Base-by-base conservation (phyloP, 139 green algal genomes). In the Chlamydomonas eustigma region DNA sequence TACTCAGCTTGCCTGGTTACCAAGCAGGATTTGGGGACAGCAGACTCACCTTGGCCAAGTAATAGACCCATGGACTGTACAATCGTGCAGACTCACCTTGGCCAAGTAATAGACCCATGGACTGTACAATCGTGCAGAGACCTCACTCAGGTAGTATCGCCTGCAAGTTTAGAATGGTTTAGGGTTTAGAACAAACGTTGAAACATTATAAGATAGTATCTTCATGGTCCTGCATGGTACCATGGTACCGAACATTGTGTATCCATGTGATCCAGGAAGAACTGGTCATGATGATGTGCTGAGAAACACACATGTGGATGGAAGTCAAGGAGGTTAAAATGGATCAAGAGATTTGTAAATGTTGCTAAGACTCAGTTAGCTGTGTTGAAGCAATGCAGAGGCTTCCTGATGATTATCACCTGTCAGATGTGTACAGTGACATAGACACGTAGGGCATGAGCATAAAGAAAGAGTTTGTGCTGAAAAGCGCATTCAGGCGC, bases 381-480 rank as follows among this genome's bases (percentile, higher is more conserved):
- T n/a, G n/a, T n/a, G n/a, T n/a, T n/a, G n/a, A n/a, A n/a, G n/a
- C n/a, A n/a, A n/a, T n/a, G n/a, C 22, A 24, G 22, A 63, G 50
- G 50, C 50, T 30, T 18, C 25, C 58, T 37, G 25, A 70, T 35
- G 34, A 28, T 8, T 35, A 24, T 28, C 58, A 35, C 58, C 58
- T 84, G 83, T 91, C 84, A 0, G 80, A 74, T 31, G 81, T 87
- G 77, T 87, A 89, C 66, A 90, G 79, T 18, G 74, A 84, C 81
- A 91, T 90, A 71, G 84, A 91, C 6, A 89, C 80, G 74, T 88
- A 91, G 31, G 87, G 87, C 79, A 92, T 80, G 39, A 91, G 86
- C 84, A 91, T 70, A 39, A 88, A 82, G 51, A 91, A 84, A 31
- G 84, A 70, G 3, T 81, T 78, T 75, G 85, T 77, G 33, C 82